Base-by-base conservation (phyloP, 768 basidiomycete species). In the Albatrellus ellisii region DNA sequence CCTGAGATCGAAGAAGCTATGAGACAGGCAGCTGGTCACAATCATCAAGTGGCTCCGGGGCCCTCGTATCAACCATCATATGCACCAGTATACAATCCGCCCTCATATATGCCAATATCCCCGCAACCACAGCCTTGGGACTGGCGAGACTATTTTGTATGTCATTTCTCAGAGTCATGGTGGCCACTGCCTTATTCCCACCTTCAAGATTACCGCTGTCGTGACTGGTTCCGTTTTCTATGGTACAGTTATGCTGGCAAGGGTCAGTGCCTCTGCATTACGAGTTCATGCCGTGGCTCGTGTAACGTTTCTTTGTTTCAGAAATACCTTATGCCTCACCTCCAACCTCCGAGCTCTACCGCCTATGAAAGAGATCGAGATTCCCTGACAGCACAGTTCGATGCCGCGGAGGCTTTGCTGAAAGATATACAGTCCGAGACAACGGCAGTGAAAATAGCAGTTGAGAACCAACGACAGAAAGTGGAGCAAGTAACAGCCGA, bases 71-170 rank as follows among this genome's bases (percentile, higher is more conserved):
- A 46, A 18, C 44, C 51, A 17, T 38, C 52, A 1, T 72, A 72
- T 54, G 45, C 59, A 42, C 52, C 67, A 36, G 53, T 59, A 1
- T 82, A 77, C 59, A 64, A 59, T 2, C 62, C 67, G 15, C 61
- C 66, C 47, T 57, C 62, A 12, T 67, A 63, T 53, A 38, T 43
- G 0, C 42, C 47, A 39, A 55, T 57, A 22, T 60, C 71, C 47
- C 67, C 67, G 12, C 61, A 60, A 20, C 54, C 62, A 18, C 75
- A 72, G 7, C 67, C 65, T 45, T 78, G 86, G 74, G 94, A 98
- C 59, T 99, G 95, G 95, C 70, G 92, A 44, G 95, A 99, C 62
- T 89, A 94, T 60, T 99, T 98, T 58, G 91, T 92, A 56, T 55
- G 86, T 65, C 15, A 39, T 20, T 24, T 50, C 38, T 35, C 32